A percentile compares a stretch with the other conserved stretches of the same genome.
Conservation (phyloP, 2,329 filamentous ascomycete species). For the Zarea fungicola region DNA sequence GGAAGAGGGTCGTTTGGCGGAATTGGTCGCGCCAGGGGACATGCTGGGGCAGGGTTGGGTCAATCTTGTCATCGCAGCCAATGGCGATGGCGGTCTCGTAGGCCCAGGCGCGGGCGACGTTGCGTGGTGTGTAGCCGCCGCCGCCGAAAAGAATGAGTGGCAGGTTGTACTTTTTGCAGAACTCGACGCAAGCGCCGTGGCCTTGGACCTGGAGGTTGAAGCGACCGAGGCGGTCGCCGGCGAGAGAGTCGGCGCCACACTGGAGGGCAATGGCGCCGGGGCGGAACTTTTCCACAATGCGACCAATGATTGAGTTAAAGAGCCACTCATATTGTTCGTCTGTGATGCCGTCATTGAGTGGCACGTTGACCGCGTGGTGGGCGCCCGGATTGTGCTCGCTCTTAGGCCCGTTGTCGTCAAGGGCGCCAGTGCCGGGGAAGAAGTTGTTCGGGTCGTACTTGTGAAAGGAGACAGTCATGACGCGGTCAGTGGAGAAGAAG, state of each 20-base stretch:
- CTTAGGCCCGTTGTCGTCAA: conserved; percentile 78
- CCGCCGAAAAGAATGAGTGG: conserved; percentile 90
- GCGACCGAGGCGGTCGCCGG: conserved; percentile 85
- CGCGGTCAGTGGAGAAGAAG: conserved; percentile 82
- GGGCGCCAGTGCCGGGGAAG: conserved; percentile 86
- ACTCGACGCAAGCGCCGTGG: conserved; percentile 86
- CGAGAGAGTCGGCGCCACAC: conserved; percentile 91
- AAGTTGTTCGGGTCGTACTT: conserved; percentile 83
- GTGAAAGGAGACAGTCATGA: conserved; percentile 93
- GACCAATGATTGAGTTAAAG: conserved; percentile 75
- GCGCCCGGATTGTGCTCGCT: conserved; percentile 81
- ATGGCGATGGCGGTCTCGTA: conserved; percentile 93
- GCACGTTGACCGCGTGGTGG: conserved; percentile 86
- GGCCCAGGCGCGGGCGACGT: conserved; percentile 94
- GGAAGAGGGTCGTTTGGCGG: conserved; percentile 80
- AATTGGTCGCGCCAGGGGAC: conserved; percentile 87
- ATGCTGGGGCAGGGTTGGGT: conserved; percentile 68
- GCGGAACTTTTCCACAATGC: conserved; percentile 76
- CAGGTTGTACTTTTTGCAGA: conserved; percentile 73
- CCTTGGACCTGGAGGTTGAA: conserved; percentile 97
- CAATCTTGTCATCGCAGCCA: conserved; percentile 64
- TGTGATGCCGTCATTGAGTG: conserved; percentile 83
- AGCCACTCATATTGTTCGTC: conserved; percentile 83
- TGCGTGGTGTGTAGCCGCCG: conserved; percentile 92
- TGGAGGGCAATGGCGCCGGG: conserved; percentile 90